Evolutionary conservation across 2,329 filamentous ascomycete genomes (phyloP).

Genomic region (Fusarium tjaetaba): DNA sequence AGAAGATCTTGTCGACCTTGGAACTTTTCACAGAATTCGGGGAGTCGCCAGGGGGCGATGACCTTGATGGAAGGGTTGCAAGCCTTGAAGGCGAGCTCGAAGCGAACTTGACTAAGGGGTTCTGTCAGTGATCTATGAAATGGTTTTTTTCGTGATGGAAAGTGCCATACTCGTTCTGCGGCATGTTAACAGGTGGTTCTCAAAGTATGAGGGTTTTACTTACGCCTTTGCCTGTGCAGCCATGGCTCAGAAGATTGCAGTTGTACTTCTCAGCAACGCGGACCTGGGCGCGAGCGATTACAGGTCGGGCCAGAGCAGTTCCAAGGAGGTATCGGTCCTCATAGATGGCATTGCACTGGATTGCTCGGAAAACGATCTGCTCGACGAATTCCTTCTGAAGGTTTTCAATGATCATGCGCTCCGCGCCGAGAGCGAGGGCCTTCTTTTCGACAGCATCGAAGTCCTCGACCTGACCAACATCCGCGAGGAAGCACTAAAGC

Average conservation of each 20-base stretch:
- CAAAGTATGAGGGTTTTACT: constrained; percentile 40
- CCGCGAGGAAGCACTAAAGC: constrained; percentile 59
- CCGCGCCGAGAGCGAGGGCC: constrained; percentile 57
- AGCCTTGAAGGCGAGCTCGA: constrained; percentile 53
- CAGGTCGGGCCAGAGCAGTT: constrained; percentile 70
- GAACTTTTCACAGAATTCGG: constrained; percentile 76
- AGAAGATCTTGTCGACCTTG: constrained; percentile 44
- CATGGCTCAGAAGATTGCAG: constrained; percentile 56
- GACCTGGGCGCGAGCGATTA: constrained; percentile 67
- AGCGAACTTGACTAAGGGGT: constrained; percentile 49
- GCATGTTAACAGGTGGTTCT: not conserved
- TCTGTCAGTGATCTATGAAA: constrained; percentile 5
- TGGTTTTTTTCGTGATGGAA: not conserved
- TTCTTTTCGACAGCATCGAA: constrained; percentile 75
- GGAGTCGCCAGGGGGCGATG: constrained; percentile 79
- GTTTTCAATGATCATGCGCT: constrained; percentile 64
- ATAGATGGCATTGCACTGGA: constrained; percentile 62
- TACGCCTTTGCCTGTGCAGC: constrained; percentile 71
- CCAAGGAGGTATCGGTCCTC: constrained; percentile 56
- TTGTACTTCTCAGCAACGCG: constrained; percentile 49
- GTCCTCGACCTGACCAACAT: constrained; percentile 77
- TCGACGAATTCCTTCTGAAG: constrained; percentile 78
- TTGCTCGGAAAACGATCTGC: constrained; percentile 78
- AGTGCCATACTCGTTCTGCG: constrained; percentile 44
- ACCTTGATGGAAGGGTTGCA: constrained; percentile 72